Base-by-base conservation (phyloP, 176 grass and related monocot genomes). In the Alloteropsis semialata region DNA sequence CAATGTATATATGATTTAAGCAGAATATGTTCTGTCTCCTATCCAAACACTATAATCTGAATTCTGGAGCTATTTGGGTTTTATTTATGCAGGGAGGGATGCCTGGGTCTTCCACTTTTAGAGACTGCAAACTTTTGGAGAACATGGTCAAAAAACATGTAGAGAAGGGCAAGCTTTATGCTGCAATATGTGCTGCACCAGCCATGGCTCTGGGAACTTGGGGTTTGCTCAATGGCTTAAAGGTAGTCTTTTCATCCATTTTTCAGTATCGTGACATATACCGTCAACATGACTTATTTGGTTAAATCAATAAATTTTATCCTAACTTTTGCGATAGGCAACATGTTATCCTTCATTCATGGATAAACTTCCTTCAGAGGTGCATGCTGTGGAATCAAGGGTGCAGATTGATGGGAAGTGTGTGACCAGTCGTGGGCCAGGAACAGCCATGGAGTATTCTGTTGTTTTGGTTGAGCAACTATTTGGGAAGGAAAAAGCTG, bases 321-420 rank as follows among this genome's bases (percentile, higher is more conserved):
- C 27, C 15, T 3, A 55, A 28, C 65, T 60, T 89, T 41, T 67
- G 3, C 41, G 18, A 29, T 33, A 94, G 92, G 92, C 89, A 75
- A 94, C 92, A 80, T 94, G 92, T 65, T 67, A 94, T 82, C 92
- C 92, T 66, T 85, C 89, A 32, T 85, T 91, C 65, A 94, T 91
- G 84, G 89, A 87, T 43, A 94, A 87, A 72, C 73, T 94, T 78
- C 78, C 92, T 76, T 85, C 87, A 38, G 92, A 89, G 32, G 84
- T 80, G 15, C 69, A 80, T 66, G 63, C 65, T 62, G 89, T 91
- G 80, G 81, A 94, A 87, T 94, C 92, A 81, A 94, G 89, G 74
- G 92, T 94, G 28, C 92, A 94, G 51, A 84, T 94, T 69, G 92
- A 94, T 87, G 89, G 89, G 51, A 81, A 87, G 30, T 86, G 87